Base-by-base conservation (phyloP, 192 early-diverging fungal species). In the Dissophora ornata region DNA sequence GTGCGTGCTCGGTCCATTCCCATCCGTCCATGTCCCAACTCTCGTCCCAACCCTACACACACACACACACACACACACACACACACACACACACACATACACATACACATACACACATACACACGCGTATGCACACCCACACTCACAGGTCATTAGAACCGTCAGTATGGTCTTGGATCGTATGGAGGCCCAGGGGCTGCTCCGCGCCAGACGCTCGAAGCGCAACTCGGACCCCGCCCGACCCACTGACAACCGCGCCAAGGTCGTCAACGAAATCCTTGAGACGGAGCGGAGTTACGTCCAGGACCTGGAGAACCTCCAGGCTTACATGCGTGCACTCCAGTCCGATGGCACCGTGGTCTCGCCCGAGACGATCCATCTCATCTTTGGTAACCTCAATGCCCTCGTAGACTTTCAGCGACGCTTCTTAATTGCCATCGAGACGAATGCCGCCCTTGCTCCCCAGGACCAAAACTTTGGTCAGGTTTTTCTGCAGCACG, bases 391-490 rank as follows among this genome's bases (percentile, higher is more conserved):
- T 32, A 98, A 99, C 77, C 84, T 99, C 46, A 91, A 93, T 73
- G 89, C 91, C 47, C 83, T 99, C 18, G 87, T 98, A 15, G 97
- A 99, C 64, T 98, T 98, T 52, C 96, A 98, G 82, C 91, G 96
- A n/a, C 87, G 95, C 32, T 98, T 99, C 61, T 78, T 99, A 78
- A 89, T 98, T 55, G 86, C 88, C 44, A 81, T 99, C 75, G 97
- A 99, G 84, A 86, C 91, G n/a, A 85, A 93, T 40, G 87, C 89
- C 26, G 86, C 88, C 21, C 81, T 88, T 50, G 59, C 87, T 24
- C 65, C 91, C 13, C 71, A 85, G 40, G 95, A 99, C 36, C 96
- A 99, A 78, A 84, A 91, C 41, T 90, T 98, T 81, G 97, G 97
- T 24, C 84, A 81, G 11, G 79, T 98, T 18, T 99, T 98, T 75